Conservation (phyloP, 768 basidiomycete genomes). For the Suillus decipiens region DNA sequence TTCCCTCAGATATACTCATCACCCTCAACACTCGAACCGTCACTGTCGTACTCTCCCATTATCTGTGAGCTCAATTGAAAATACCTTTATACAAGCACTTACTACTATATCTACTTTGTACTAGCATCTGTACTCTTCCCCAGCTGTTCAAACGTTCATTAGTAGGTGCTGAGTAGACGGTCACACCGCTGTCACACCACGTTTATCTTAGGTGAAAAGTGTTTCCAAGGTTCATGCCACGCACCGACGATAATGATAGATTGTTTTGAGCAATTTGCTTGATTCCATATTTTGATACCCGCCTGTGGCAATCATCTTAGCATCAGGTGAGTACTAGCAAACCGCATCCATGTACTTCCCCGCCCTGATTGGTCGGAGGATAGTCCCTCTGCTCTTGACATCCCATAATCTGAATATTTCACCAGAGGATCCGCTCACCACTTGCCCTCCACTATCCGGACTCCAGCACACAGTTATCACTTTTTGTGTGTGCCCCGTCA, state of each 20-base stretch:
- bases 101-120: too few relatives aligned
- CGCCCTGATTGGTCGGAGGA: neutral
- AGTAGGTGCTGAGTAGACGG: too few relatives aligned
- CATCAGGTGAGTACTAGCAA: neutral
- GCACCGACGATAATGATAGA: neutral
- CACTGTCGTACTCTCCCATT: too few relatives aligned
- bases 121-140: too few relatives aligned
- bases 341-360: neutral
- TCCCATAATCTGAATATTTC: neutral
- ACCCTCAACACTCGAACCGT: too few relatives aligned
- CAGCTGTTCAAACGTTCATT: too few relatives aligned
- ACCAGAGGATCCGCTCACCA: neutral
- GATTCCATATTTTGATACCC: too few relatives aligned
- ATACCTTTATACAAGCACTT: too few relatives aligned
- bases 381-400: neutral
- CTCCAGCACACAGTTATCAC: neutral
- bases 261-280: neutral
- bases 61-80: too few relatives aligned
- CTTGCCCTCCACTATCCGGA: neutral
- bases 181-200: too few relatives aligned
- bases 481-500: neutral
- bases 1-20: too few relatives aligned
- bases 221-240: neutral
- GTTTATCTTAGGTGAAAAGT: neutral
- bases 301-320: neutral